A percentile compares a stretch with the other conserved stretches of the same genome.
Evolutionary conservation across 2,329 filamentous ascomycete species (phyloP).

Genomic region (Emmonsia crescens): DNA sequence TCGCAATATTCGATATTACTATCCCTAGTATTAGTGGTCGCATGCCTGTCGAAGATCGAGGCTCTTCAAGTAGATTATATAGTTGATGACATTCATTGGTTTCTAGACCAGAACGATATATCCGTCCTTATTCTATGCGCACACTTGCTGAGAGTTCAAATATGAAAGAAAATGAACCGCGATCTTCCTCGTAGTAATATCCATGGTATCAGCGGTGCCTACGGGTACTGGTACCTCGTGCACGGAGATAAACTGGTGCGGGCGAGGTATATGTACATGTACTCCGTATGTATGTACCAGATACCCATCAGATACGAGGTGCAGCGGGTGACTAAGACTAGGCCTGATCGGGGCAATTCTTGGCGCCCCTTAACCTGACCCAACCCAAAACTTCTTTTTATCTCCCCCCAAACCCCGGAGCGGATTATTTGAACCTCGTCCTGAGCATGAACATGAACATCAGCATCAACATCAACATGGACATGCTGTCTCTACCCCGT

Average conservation of each 20-base stretch:
- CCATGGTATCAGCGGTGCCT: no score
- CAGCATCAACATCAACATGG: neutral
- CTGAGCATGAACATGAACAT: neutral
- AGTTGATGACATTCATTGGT: no score
- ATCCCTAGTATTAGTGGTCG: neutral
- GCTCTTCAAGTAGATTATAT: neutral
- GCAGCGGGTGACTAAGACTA: neutral
- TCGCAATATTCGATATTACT: neutral
- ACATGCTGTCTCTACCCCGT: neutral
- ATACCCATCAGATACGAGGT: neutral
- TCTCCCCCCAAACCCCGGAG: neutral
- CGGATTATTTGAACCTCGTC: neutral
- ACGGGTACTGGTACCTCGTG: neutral
- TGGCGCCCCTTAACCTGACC: neutral
- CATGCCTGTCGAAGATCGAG: neutral
- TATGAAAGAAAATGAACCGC: neutral
- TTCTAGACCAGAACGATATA: no score
- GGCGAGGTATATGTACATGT: no score
- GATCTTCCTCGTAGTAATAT: no score
- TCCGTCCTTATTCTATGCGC: neutral
- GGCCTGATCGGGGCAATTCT: conserved; percentile 1
- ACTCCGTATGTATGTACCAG: no score
- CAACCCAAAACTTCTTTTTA: neutral
- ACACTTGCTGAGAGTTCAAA: neutral
- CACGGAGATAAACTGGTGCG: neutral